Base-by-base conservation (phyloP, 2,329 filamentous ascomycete genomes). In the Sporothrix sp. region DNA sequence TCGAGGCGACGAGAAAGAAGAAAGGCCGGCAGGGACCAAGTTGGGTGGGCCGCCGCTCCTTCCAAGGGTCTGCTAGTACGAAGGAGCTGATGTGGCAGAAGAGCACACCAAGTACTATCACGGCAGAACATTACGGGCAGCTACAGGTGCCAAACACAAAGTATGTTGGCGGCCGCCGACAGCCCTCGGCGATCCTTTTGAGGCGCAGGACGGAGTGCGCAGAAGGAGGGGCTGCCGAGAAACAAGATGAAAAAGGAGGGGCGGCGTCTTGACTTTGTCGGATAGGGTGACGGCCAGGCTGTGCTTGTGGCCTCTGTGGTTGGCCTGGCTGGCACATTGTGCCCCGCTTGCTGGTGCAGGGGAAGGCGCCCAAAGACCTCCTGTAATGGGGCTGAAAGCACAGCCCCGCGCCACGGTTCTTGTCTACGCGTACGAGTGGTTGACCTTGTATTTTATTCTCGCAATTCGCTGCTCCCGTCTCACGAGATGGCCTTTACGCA, bases 321-420 rank as follows among this genome's bases (percentile, higher is more conserved):
- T 28, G n/a, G 27, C 18, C 14, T 36, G 33, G 33, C 33, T 7
- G 7, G 20, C 30, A 18, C 16, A 11, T n/a, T n/a, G 9, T 36
- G 30, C 38, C 38, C 38, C 48, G 37, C 48, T 36, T 50, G 38
- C 21, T 21, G 37, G n/a, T n/a, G n/a, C n/a, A n/a, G n/a, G n/a
- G n/a, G n/a, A n/a, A n/a, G n/a, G n/a, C n/a, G n/a, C n/a, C n/a
- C n/a, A n/a, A n/a, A n/a, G n/a, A n/a, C n/a, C n/a, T n/a, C n/a
- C n/a, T n/a, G n/a, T n/a, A n/a, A 28, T 50, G 48, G 48, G 48
- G 48, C 48, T 50, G 48, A 50, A 50, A 16, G 30, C 48, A 50
- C 48, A 50, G 48, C 48, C 47, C 45, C 45, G 18, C 45, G 45
- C 23, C 21, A 20, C 20, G 25, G 35, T 28, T 23, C 20, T 44